phyloP scores from a whole-genome alignment of 495 filamentous ascomycete genomes.

The Aspergillus egyptiacus region DNA sequence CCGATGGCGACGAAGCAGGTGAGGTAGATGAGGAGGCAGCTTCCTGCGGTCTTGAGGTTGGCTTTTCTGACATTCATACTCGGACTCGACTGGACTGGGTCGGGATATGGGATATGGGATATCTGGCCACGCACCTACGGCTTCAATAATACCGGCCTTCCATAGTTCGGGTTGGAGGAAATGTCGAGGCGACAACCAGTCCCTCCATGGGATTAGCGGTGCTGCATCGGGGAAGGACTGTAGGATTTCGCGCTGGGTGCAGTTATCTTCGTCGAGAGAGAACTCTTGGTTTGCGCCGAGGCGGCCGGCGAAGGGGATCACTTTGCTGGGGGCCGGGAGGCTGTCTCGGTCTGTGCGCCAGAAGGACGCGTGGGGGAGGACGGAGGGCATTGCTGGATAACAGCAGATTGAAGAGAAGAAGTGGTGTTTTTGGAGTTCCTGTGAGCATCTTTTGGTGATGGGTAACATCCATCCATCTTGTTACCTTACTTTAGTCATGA shows the following conservation, averaged over 20 bases:
- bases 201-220: conserved; percentile 32
- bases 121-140: conserved; percentile 20
- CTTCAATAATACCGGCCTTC: conserved; percentile 42
- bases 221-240: conserved; percentile 42
- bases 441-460: not conserved
- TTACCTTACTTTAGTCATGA: conserved; percentile 3
- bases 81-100: too few species aligned
- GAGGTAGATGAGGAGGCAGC: conserved; percentile 23
- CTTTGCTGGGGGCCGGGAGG: conserved; percentile 4
- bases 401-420: not conserved
- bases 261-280: conserved; percentile 34
- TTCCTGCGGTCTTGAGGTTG: conserved; percentile 16
- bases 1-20: conserved; percentile 19
- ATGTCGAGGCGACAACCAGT: conserved; percentile 32
- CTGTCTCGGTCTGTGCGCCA: not conserved
- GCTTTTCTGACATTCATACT: too few species aligned
- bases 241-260: conserved; percentile 28
- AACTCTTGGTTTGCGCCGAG: conserved; percentile 46
- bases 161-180: conserved; percentile 39
- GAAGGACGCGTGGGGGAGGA: not conserved
- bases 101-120: conserved; percentile 7
- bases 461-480: too few species aligned
- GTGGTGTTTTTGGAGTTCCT: not conserved
- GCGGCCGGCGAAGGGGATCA: conserved; percentile 42
- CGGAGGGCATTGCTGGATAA: not conserved